Evolutionary conservation across 495 filamentous ascomycete genomes (phyloP).

Genomic region (Penicillium atrosanguineum): DNA sequence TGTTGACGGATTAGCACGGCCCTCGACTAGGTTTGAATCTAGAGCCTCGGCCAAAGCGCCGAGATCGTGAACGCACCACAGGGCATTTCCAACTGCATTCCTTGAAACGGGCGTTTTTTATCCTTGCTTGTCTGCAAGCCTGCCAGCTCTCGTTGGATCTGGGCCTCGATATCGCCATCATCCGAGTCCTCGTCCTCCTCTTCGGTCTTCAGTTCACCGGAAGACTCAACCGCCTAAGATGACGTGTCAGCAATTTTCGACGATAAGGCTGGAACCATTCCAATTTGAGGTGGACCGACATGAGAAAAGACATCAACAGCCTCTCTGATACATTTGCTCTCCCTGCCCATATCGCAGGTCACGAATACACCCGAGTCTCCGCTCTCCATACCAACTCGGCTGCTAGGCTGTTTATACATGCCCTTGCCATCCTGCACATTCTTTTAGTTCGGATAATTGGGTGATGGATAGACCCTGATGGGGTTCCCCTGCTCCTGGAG

Average conservation of each 20-base stretch:
- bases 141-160: slow-evolving; percentile 75
- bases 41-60: not conserved
- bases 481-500: not conserved
- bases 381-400: slow-evolving; percentile 50
- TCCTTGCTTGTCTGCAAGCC: slow-evolving; percentile 54
- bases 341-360: slow-evolving; percentile 79
- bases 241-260: slow-evolving; percentile 3
- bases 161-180: slow-evolving; percentile 73
- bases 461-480: not conserved
- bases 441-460: slow-evolving; percentile 8
- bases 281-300: slow-evolving; percentile 39
- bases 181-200: slow-evolving; percentile 36
- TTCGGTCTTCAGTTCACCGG: slow-evolving; percentile 6
- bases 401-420: slow-evolving; percentile 27
- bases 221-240: slow-evolving; percentile 21
- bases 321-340: slow-evolving; percentile 74
- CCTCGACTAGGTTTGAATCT: not conserved
- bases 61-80: slow-evolving; percentile 57
- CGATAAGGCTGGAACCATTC: not conserved
- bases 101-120: slow-evolving; percentile 52
- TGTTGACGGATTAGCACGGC: slow-evolving; percentile 27
- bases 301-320: slow-evolving; percentile 70
- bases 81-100: slow-evolving; percentile 68
- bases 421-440: slow-evolving; percentile 30
- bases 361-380: slow-evolving; percentile 87